phyloP scores from a whole-genome alignment of 2,329 filamentous ascomycete genomes.

The Neonectria sp. region DNA sequence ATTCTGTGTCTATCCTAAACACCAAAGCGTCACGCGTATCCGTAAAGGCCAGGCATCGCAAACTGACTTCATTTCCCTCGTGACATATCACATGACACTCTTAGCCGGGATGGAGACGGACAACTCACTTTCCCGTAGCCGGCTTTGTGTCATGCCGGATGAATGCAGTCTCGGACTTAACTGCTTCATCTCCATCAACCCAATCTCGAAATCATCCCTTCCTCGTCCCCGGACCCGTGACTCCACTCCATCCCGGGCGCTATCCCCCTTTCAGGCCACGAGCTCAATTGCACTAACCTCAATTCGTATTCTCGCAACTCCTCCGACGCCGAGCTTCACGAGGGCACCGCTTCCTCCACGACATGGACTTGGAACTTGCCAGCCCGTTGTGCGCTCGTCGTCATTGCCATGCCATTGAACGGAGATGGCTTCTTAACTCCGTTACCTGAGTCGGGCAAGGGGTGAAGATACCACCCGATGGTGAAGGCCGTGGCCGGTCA shows the following conservation, averaged over 20 bases:
- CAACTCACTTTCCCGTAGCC: too few species aligned
- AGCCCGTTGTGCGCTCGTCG: too few species aligned
- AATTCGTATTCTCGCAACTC: conserved; percentile 22
- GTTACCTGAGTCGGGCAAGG: background rate
- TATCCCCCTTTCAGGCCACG: background rate
- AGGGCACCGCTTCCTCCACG: background rate
- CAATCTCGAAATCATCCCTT: background rate
- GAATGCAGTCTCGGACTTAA: background rate
- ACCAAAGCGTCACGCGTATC: background rate
- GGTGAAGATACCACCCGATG: background rate
- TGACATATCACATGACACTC: background rate
- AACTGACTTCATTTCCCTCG: background rate
- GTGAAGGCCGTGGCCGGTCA: background rate
- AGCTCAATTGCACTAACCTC: conserved; percentile 12
- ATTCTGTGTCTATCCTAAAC: conserved; percentile 4
- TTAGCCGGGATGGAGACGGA: too few species aligned
- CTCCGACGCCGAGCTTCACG: background rate
- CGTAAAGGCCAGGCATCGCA: too few species aligned
- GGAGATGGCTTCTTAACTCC: conserved; percentile 8
- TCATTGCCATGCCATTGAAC: background rate
- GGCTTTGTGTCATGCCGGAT: background rate
- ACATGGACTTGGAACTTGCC: background rate
- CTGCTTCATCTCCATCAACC: background rate
- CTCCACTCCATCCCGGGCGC: background rate
- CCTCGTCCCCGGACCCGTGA: background rate